Conservation (phyloP, 1,284 basidiomycete species). For the Apiotrichum sp. region DNA sequence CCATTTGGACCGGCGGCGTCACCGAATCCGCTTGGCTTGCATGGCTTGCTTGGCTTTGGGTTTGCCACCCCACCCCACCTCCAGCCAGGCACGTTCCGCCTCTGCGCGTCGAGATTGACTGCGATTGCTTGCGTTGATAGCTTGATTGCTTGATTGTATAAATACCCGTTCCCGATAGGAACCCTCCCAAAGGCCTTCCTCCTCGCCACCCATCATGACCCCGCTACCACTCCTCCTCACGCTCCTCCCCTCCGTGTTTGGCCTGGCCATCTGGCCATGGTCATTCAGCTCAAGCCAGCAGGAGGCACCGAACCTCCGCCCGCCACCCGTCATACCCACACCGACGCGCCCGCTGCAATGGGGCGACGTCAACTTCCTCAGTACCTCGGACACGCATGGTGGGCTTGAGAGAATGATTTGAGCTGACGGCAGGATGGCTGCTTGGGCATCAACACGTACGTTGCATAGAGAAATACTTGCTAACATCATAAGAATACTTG, state of each 20-base stretch:
- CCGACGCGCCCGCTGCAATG: slow-evolving; percentile 39
- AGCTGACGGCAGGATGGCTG: slow-evolving; percentile 37
- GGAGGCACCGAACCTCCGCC: slow-evolving; percentile 1
- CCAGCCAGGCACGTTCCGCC: too few relatives aligned
- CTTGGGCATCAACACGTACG: slow-evolving; percentile 46
- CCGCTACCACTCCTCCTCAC: background rate
- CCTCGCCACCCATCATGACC: background rate
- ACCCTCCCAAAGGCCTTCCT: too few relatives aligned
- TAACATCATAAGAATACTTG: slow-evolving; percentile 39
- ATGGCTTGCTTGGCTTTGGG: too few relatives aligned
- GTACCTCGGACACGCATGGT: slow-evolving; percentile 46
- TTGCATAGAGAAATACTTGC: slow-evolving; percentile 2
- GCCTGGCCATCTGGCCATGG: background rate
- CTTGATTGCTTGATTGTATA: too few relatives aligned
- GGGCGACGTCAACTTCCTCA: slow-evolving; percentile 46
- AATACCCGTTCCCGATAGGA: too few relatives aligned
- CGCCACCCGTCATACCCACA: slow-evolving; percentile 20
- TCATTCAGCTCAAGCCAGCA: background rate
- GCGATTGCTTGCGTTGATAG: too few relatives aligned
- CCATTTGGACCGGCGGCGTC: too few relatives aligned
- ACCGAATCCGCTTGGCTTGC: too few relatives aligned
- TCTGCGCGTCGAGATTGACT: too few relatives aligned
- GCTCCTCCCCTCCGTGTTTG: background rate
- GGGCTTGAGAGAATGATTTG: slow-evolving; percentile 14
- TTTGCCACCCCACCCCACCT: too few relatives aligned